Evolutionary conservation across 2,329 filamentous ascomycete genomes (phyloP).

Genomic region (Cladosporium phlei): DNA sequence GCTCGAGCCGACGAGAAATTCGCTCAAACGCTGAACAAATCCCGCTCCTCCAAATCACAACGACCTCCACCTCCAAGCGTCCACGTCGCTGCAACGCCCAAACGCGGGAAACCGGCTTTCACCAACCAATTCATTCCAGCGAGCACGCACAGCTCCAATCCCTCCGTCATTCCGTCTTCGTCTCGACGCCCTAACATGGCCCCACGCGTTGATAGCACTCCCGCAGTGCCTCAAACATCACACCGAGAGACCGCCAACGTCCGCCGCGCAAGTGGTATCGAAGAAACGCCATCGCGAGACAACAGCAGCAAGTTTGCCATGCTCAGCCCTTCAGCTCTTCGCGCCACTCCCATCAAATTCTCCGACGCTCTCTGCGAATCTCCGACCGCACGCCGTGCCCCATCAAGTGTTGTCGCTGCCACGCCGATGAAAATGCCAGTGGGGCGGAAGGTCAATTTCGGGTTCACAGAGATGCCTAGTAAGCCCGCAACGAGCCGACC

Average conservation of each 20-base stretch:
- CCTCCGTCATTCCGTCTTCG: constrained; percentile 6
- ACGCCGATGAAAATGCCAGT: constrained; percentile 15
- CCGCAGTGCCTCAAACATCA: background rate
- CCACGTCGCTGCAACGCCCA: constrained; percentile 8
- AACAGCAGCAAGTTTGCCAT: background rate
- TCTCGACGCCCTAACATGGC: background rate
- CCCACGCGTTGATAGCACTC: background rate
- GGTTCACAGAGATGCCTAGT: background rate
- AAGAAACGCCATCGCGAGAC: constrained; percentile 41
- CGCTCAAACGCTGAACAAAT: constrained; percentile 20
- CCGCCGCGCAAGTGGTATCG: constrained; percentile 20
- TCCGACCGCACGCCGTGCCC: constrained; percentile 17
- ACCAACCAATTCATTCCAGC: constrained; percentile 3
- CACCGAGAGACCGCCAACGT: constrained; percentile 18
- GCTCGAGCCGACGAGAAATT: constrained; percentile 62
- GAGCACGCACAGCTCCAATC: background rate
- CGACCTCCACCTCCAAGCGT: background rate
- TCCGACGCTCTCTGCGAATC: constrained; percentile 16
- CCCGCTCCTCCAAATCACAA: constrained; percentile 1
- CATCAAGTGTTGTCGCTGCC: constrained; percentile 13
- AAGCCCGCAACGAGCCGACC: background rate
- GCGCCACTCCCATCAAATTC: background rate
- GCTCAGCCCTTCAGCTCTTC: constrained; percentile 1
- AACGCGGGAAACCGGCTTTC: background rate
- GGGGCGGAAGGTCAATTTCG: constrained; percentile 3